Evolutionary conservation across 1,139 yeast genomes (phyloP).

Genomic region (Magnusiomyces tetraspermus): DNA sequence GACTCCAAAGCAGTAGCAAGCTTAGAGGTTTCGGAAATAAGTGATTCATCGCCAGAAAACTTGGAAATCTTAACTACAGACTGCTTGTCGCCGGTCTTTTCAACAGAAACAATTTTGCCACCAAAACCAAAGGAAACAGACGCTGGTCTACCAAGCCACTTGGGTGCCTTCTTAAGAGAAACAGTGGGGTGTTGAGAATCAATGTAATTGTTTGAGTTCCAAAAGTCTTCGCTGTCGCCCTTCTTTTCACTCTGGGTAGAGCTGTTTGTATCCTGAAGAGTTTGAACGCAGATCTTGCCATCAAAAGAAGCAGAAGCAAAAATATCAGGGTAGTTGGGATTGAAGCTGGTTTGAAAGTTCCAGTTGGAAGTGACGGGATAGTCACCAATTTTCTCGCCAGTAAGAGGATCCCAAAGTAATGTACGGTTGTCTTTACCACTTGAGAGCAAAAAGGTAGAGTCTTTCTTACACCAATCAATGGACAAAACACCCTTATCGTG

Average conservation of each 20-base stretch:
- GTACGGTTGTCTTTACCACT: constrained; percentile 90
- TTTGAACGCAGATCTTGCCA: constrained; percentile 73
- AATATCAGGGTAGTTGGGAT: constrained; percentile 78
- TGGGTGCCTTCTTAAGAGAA: constrained; percentile 69
- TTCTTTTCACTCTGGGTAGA: constrained; percentile 17
- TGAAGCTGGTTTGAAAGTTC: constrained; percentile 83
- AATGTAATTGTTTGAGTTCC: constrained; percentile 62
- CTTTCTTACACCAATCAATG: constrained; percentile 87
- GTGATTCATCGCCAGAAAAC: constrained; percentile 36
- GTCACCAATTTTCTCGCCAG: constrained; percentile 63
- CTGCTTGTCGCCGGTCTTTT: constrained; percentile 36
- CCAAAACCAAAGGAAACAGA: constrained; percentile 89
- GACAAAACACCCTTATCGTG: constrained; percentile 85
- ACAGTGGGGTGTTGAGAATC: constrained; percentile 62
- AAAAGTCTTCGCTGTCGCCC: constrained; percentile 48
- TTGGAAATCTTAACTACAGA: constrained; percentile 42
- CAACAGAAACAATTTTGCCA: constrained; percentile 65
- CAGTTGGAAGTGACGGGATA: constrained; percentile 91
- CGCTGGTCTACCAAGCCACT: constrained; percentile 73
- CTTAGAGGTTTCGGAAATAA: constrained; percentile 34
- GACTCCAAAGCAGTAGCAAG: constrained; percentile 52
- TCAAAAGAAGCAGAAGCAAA: constrained; percentile 93
- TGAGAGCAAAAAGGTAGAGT: constrained; percentile 66
- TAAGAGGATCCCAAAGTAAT: constrained; percentile 78
- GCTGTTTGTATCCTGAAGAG: constrained; percentile 64